Percentiles rank a stretch among this genome's conserved stretches.
Evolutionary conservation across 2,329 filamentous ascomycete genomes (phyloP).

Genomic region (Periconia sp.): DNA sequence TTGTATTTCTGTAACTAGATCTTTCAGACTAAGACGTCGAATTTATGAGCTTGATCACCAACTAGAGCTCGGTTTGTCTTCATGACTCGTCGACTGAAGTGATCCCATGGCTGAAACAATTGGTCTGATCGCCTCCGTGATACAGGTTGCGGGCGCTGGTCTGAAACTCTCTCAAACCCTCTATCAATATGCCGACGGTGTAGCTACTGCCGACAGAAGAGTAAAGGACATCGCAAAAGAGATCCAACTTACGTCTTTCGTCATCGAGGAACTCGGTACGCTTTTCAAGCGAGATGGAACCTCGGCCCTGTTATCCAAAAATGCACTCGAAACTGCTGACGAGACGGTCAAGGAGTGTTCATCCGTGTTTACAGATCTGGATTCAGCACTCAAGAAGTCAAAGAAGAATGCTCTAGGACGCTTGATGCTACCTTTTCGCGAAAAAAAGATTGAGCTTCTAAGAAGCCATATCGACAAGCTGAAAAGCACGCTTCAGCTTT

Average conservation of each 20-base stretch:
- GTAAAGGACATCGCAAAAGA: slow-evolving; percentile 38
- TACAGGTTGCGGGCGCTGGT: slow-evolving; percentile 37
- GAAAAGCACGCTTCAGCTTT: slow-evolving; percentile 35
- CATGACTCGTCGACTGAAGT: neutral
- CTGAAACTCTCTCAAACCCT: slow-evolving; percentile 36
- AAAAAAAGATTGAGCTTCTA: slow-evolving; percentile 36
- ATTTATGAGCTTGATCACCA: too few species aligned
- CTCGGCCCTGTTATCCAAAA: slow-evolving; percentile 28
- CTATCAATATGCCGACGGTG: slow-evolving; percentile 38
- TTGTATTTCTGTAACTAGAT: too few species aligned
- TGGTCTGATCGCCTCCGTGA: slow-evolving; percentile 36
- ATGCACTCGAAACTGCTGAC: slow-evolving; percentile 31
- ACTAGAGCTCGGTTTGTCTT: too few species aligned
- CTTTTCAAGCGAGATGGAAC: slow-evolving; percentile 34
- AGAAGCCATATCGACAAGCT: slow-evolving; percentile 36
- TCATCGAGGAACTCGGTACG: slow-evolving; percentile 34
- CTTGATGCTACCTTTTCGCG: slow-evolving; percentile 36
- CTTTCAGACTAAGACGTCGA: too few species aligned
- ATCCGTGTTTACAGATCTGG: slow-evolving; percentile 31
- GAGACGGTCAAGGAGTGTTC: slow-evolving; percentile 36
- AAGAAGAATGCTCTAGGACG: slow-evolving; percentile 31
- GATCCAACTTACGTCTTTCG: slow-evolving; percentile 32
- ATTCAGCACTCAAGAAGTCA: slow-evolving; percentile 29
- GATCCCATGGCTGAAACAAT: slow-evolving; percentile 30
- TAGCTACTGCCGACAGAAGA: slow-evolving; percentile 34